These are phyloP conservation scores for Macrotyloma uniflorum DNA, from an alignment of 306 rosid genomes.

Conservation along the genomic window DNA sequence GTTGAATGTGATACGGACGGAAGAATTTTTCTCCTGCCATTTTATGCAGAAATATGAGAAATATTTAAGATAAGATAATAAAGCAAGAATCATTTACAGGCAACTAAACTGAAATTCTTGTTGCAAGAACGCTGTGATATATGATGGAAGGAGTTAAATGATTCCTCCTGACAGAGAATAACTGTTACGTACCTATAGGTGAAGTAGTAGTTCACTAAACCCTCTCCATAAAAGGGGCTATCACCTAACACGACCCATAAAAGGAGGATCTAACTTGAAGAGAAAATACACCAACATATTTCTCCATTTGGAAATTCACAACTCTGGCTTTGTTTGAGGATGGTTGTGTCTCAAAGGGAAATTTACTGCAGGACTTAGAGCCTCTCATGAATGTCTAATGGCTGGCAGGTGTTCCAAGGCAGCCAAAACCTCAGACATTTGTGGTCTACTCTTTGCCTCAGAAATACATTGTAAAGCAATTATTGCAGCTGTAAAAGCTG, in stretches of 20 bases:
- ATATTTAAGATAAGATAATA: background rate
- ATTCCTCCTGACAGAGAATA: slow-evolving; percentile 12
- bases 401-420: slow-evolving; percentile 63
- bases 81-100: background rate
- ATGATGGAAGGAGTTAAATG: background rate
- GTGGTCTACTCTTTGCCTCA: slow-evolving; percentile 77
- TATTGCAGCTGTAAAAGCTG: slow-evolving; percentile 66
- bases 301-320: background rate
- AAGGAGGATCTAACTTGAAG: slow-evolving; percentile 22
- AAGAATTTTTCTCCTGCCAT: background rate
- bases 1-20: background rate
- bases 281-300: slow-evolving; percentile 12
- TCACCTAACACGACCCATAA: slow-evolving; percentile 30
- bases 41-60: background rate
- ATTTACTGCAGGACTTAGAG: background rate
- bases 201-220: slow-evolving; percentile 28
- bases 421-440: slow-evolving; percentile 76
- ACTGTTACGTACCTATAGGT: slow-evolving; percentile 21
- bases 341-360: slow-evolving; percentile 39
- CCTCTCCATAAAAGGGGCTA: background rate
- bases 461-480: slow-evolving; percentile 70
- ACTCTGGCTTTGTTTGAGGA: background rate
- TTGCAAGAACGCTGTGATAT: background rate
- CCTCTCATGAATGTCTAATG: slow-evolving; percentile 46
- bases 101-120: slow-evolving; percentile 17